Conservation (phyloP, 768 basidiomycete genomes). For the Leccinellum rugosiceps region DNA sequence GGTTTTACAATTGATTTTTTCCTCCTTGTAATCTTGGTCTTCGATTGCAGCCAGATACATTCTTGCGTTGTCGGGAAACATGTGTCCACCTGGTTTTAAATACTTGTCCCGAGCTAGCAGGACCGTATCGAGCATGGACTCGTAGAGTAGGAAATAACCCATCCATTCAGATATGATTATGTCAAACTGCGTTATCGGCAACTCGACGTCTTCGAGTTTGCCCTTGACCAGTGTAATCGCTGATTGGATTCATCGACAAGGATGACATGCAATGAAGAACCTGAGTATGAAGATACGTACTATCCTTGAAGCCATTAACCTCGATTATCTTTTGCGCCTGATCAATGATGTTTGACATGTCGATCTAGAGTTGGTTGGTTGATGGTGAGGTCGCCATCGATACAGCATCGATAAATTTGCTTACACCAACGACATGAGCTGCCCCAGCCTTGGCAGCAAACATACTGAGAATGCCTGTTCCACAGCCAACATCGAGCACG, state of each 20-base stretch:
- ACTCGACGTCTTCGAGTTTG: conserved; percentile 89
- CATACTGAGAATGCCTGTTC: conserved; percentile 97
- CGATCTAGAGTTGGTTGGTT: conserved; percentile 57
- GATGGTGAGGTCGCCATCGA: conserved; percentile 11
- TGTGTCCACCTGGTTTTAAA: conserved; percentile 83
- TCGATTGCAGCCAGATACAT: conserved; percentile 96
- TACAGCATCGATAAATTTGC: conserved; percentile 27
- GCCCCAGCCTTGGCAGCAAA: conserved; percentile 97
- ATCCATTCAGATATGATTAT: conserved; percentile 99
- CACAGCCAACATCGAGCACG: conserved; percentile 97
- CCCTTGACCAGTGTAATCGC: conserved; percentile 96
- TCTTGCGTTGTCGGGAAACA: conserved; percentile 94
- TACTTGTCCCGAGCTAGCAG: conserved; percentile 96
- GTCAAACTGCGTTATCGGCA: conserved; percentile 90
- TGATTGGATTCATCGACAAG: conserved; percentile 29
- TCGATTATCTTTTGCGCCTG: conserved; percentile 97
- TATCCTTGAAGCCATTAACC: conserved; percentile 93
- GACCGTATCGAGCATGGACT: conserved; percentile 99
- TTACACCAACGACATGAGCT: conserved; percentile 86
- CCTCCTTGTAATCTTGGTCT: conserved; percentile 99
- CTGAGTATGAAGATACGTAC: conserved; percentile 48
- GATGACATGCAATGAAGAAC: neutral
- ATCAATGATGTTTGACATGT: conserved; percentile 99
- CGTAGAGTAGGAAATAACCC: conserved; percentile 99
- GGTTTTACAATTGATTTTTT: conserved; percentile 93